Percentiles rank a stretch among this genome's conserved stretches.
Evolutionary conservation across 257 asterid genomes (phyloP).

Genomic region (Nicotiana attenuata): DNA sequence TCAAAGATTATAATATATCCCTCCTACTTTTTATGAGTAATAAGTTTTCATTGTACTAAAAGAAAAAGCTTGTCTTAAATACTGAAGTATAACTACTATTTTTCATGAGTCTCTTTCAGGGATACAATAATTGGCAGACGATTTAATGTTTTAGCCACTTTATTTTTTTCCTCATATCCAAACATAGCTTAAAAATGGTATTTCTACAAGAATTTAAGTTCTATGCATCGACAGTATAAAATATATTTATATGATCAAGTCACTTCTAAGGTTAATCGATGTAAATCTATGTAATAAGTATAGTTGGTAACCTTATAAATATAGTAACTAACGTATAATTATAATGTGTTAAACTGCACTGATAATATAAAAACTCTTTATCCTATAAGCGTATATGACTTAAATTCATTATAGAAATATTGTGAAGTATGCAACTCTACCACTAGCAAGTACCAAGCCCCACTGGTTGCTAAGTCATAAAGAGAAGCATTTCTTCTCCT

Average conservation of each 20-base stretch:
- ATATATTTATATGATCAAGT: not conserved
- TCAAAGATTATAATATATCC: not conserved
- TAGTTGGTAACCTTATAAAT: not conserved
- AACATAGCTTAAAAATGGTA: not conserved
- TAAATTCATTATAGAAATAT: not conserved
- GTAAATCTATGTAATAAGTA: not conserved
- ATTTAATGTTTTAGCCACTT: not conserved
- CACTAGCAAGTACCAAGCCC: constrained; percentile 3
- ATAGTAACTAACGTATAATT: not conserved
- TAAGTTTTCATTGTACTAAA: not conserved
- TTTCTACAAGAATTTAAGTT: not conserved
- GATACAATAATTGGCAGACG: not conserved
- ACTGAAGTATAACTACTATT: not conserved
- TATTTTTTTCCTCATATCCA: not conserved
- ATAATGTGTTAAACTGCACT: not conserved
- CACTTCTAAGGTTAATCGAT: not conserved
- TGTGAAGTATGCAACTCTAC: not conserved
- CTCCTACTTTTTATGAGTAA: not conserved
- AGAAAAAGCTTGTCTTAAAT: not conserved
- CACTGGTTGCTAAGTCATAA: constrained; percentile 9
- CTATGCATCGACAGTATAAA: not conserved
- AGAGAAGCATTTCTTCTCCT: not conserved
- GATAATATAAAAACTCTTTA: not conserved
- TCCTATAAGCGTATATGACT: not conserved
- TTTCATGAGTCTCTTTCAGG: not conserved